Evolutionary conservation across 192 early-diverging fungal species (phyloP), one percentile per base, ranked within the genome.

Genomic region (Entomortierella parvispora): DNA sequence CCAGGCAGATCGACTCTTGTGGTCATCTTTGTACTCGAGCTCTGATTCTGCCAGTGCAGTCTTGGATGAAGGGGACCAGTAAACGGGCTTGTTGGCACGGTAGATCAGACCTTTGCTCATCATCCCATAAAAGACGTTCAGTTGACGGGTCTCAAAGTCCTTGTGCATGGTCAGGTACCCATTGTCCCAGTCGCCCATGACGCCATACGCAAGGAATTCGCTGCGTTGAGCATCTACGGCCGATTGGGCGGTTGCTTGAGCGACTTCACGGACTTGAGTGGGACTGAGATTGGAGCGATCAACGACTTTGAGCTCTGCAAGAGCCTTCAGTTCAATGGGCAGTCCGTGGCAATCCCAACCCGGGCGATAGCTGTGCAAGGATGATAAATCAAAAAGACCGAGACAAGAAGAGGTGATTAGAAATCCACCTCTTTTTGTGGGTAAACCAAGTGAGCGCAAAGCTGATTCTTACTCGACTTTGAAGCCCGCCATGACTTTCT

Each of bases 341-440:
- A 94, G 68, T 7, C 93, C 93, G 58, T 94, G 93, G 37, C 90
- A 90, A 74, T 94, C 93, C 81, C 90, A 94, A 58, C 93, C 93
- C 29, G 93, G 93, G 4, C 88, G 85, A 60, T 90, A 89, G 25
- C 87, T 87, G 48, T n/a, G 11, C 22, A n/a, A n/a, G 64, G 12
- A 12, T 18, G n/a, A 48, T 57, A 29, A 37, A 47, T 32, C 15
- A 29, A 20, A 34, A 14, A 48, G 22, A 40, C 28, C 25, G 28
- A 60, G 12, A 42, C 3, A 44, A 40, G 3, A n/a, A 29, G 49
- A 17, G 62, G 4, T 45, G 22, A 31, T 33, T 65, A 50, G 45
- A 33, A 44, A 22, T 45, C 23, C 8, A 31, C 11, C 22, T 22
- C 15, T 33, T 34, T 7, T 28, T n/a, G 28, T 37, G 22, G 33